phyloP scores from a whole-genome alignment of 176 grass and related monocot genomes.

The Microstegium vimineum region DNA sequence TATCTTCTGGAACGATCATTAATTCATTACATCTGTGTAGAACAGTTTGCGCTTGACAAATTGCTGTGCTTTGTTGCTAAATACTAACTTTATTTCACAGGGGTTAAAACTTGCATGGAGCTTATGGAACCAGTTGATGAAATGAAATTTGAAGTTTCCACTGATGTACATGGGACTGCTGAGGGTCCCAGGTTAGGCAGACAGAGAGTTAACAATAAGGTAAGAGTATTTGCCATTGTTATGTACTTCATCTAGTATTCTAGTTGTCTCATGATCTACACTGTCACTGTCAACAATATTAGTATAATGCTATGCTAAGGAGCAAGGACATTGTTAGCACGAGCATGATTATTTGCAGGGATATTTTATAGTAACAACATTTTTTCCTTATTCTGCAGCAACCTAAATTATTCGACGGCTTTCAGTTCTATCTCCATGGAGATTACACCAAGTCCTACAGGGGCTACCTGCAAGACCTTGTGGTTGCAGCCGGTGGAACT shows the following conservation, averaged over 20 bases:
- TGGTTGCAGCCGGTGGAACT: slow-evolving; percentile 55
- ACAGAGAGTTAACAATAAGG: slow-evolving; percentile 49
- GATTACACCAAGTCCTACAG: slow-evolving; percentile 55
- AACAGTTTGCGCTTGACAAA: background rate
- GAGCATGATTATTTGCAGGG: background rate
- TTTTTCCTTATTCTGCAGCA: slow-evolving; percentile 34
- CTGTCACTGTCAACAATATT: background rate
- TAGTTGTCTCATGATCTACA: slow-evolving; percentile 7
- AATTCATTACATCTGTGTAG: background rate
- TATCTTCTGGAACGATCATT: background rate
- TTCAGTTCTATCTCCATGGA: slow-evolving; percentile 74
- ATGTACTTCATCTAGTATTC: background rate
- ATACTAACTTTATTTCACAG: slow-evolving; percentile 22
- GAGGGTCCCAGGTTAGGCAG: slow-evolving; percentile 69
- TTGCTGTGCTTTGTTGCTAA: slow-evolving; percentile 22
- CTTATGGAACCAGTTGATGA: slow-evolving; percentile 50
- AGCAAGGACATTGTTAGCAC: background rate
- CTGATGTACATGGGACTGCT: slow-evolving; percentile 66
- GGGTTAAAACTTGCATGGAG: slow-evolving; percentile 81
- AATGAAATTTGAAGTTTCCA: slow-evolving; percentile 54
- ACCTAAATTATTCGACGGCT: slow-evolving; percentile 54
- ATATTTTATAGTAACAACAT: background rate
- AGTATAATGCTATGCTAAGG: background rate
- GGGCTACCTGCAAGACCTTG: slow-evolving; percentile 78
- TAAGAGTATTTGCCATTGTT: slow-evolving; percentile 21